phyloP scores from a whole-genome alignment of 2,329 filamentous ascomycete genomes.

The Zelopaecilomyces penicillatus region DNA sequence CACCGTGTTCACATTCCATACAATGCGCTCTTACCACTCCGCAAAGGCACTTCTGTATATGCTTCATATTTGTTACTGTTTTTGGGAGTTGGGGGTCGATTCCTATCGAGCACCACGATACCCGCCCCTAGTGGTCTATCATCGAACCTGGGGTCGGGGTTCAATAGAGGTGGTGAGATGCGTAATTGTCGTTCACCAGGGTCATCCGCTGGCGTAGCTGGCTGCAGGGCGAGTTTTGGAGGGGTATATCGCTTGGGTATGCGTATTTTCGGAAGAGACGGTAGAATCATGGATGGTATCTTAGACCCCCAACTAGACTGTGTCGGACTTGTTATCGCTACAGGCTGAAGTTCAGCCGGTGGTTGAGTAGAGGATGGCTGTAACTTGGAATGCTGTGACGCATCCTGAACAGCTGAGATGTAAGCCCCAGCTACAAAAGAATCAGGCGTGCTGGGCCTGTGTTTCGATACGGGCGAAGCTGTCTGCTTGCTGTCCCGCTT shows the following conservation, averaged over 20 bases:
- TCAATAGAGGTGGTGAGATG: constrained; percentile 23
- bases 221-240: constrained; percentile 2
- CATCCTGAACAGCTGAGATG: constrained; percentile 22
- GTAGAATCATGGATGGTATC: constrained; percentile 30
- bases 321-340: background rate
- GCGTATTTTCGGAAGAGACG: constrained; percentile 28
- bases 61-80: constrained; percentile 4
- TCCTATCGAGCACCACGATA: constrained; percentile 1
- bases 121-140: constrained; percentile 12
- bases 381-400: constrained; percentile 4
- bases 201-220: constrained; percentile 17
- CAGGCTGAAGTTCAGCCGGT: background rate
- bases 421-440: constrained; percentile 31
- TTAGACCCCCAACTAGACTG: constrained; percentile 9
- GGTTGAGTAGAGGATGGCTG: constrained; percentile 5
- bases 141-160: constrained; percentile 17
- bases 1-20: constrained; percentile 17
- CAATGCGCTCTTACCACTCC: constrained; percentile 26
- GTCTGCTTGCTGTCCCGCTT: background rate
- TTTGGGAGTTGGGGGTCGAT: constrained; percentile 3
- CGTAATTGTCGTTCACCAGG: constrained; percentile 17
- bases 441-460: constrained; percentile 17
- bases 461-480: constrained; percentile 4
- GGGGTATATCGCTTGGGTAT: constrained; percentile 32
- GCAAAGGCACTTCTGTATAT: constrained; percentile 23